phyloP scores from a whole-genome alignment of 169 alveolate species.

The Plasmodium adleri region DNA sequence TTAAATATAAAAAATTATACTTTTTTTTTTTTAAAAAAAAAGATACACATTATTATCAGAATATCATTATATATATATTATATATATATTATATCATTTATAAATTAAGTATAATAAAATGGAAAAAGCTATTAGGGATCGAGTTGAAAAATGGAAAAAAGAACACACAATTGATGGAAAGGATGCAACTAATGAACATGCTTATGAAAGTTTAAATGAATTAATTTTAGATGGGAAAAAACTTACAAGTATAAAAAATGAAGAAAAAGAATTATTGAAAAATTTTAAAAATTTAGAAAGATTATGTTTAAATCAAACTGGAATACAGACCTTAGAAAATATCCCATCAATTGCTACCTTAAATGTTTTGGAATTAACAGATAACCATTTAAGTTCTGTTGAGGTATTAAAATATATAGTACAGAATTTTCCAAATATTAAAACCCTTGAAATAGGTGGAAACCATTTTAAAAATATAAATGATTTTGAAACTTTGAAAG shows the following conservation, averaged over 20 bases:
- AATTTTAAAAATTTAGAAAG: constrained; percentile 85
- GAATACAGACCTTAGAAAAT: constrained; percentile 86
- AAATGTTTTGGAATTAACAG: constrained; percentile 90
- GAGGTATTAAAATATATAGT: constrained; percentile 84
- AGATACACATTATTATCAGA: neutral
- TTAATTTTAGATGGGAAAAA: constrained; percentile 90
- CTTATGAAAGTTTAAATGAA: constrained; percentile 82
- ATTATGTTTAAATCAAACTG: constrained; percentile 91
- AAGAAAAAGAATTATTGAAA: constrained; percentile 86
- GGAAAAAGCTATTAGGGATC: constrained; percentile 82
- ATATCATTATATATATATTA: neutral
- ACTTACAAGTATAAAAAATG: constrained; percentile 81
- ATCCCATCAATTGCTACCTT: constrained; percentile 89
- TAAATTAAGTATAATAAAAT: constrained; percentile 29
- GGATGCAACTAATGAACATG: constrained; percentile 81
- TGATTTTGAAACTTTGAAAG: constrained; percentile 81
- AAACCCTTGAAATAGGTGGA: constrained; percentile 91
- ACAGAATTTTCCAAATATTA: constrained; percentile 87
- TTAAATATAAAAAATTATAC: too few species aligned
- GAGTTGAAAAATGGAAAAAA: constrained; percentile 79
- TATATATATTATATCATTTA: neutral
- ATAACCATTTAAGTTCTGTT: constrained; percentile 89
- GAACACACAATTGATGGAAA: constrained; percentile 77
- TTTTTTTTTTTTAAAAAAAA: too few species aligned
- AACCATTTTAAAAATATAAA: constrained; percentile 87